Evolutionary conservation across 768 basidiomycete species (phyloP), one percentile per base, ranked within the genome.

Genomic region (Leccinellum albellum): DNA sequence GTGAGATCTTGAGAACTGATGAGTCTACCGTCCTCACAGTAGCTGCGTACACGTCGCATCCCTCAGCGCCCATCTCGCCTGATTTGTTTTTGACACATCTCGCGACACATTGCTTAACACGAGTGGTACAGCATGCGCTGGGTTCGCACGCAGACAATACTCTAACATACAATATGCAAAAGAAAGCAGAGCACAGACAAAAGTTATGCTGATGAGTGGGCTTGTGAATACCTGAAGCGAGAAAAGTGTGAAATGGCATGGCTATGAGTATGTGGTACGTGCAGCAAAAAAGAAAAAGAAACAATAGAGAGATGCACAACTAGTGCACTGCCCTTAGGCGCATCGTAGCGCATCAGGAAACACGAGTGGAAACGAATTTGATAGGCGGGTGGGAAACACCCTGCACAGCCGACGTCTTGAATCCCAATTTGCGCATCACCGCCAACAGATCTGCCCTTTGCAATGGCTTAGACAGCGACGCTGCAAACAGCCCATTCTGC

Each of bases 401-500:
- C 63, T 81, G 87, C 61, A 84, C 79, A 15, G 88, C 84, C 17
- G 89, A 84, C 23, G 89, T 91, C 80, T 86, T 93, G 81, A 97
- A 96, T 26, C 94, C 94, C 56, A 97, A 80, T 66, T 90, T 86
- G 40, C 88, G 87, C 83, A 97, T 87, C 55, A 82, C 83, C 53
- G 78, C 81, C 75, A 94, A 77, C 31, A 97, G 77, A 70, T 94
- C 94, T 23, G 84, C 82, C 74, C 94, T 94, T 72, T 91, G 88
- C 65, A 98, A 75, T 1, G 95, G 95, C 75, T 98, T 98, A 46
- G 89, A 78, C 44, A 98, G 79, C 40, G 88, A 89, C 2, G 89
- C 90, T 13, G 88, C 79, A 67, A 94, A 94, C 50, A 92, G 73
- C 58, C 84, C 84, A 71, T 80, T 84, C 46, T 76, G 79, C 55